Evolutionary conservation across 805 yeast genomes (phyloP), one percentile per base, ranked within the genome.

Genomic region (Kregervanrija delftensis): DNA sequence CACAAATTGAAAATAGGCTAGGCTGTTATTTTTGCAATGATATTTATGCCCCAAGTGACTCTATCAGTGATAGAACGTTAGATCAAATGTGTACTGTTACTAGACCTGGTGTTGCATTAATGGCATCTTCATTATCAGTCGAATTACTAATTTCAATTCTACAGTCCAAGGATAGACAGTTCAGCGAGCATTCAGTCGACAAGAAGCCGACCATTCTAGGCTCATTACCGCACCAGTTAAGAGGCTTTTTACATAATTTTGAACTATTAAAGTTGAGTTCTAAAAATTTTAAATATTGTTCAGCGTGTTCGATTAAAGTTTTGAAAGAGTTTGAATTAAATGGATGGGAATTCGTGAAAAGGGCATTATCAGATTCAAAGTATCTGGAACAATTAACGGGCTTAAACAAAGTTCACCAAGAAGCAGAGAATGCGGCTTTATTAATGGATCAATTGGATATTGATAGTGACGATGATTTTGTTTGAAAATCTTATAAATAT

Each of bases 51-150:
- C 99, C 99, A 0, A 70, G 79, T 2, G 96, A 93, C 60, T 83
- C 95, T 46, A 65, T 87, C n/a, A 73, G 86, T 0, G 95, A 89
- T 57, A 72, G 96, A 42, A 86, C 97, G 0, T 67, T 93, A 45
- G 99, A 93, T 64, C 98, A 93, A 63, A 93, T 93, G 97, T 93
- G 99, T 59, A 93, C 99, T 0, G 99, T 93, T 1, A 93, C 99
- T 0, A 71, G 99, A 35, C 98, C 99, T 0, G 99, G 99, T 0
- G 90, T 85, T 1, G 96, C 99, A 0, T 67, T 85, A 55, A 67
- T 88, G 64, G 97, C 98, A 0, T 77, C 96, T 0, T 79, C 96
- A 0, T 66, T 82, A 33, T 95, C 95, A 0, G 95, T 86, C 1
- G 99, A 93, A 60, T 64, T 93, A 5, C 58, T 88, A 49, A 85